Percentiles rank a stretch among this genome's conserved stretches.
Conservation (phyloP, 495 filamentous ascomycete genomes). For the Letharia lupina region DNA sequence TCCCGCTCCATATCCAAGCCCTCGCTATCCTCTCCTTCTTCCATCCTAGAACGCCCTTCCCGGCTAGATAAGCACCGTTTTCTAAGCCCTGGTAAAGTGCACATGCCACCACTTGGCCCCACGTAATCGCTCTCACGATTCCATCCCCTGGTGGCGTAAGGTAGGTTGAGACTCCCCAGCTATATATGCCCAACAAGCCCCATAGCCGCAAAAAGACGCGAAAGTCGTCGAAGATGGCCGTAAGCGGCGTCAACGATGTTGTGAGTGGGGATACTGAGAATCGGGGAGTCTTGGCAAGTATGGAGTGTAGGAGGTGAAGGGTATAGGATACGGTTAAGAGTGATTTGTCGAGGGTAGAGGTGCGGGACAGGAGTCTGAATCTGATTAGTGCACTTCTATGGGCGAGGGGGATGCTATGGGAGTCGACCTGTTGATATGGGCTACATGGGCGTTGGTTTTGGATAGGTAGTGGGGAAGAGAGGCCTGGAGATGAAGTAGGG, state of each 20-base stretch:
- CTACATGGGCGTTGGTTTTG: conserved; percentile 4
- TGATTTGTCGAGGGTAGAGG: conserved; percentile 51
- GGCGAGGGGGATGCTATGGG: conserved; percentile 32
- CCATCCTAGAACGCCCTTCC: conserved; percentile 57
- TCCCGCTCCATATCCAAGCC: conserved; percentile 63
- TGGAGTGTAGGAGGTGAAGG: conserved; percentile 38
- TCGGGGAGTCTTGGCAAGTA: conserved; percentile 27
- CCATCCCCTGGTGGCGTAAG: conserved; percentile 41
- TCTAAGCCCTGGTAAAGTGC: conserved; percentile 69
- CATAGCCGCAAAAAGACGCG: conserved; percentile 71
- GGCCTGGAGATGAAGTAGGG: neutral
- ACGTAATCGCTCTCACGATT: conserved; percentile 45
- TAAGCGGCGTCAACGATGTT: conserved; percentile 33
- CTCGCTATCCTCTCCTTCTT: conserved; percentile 42
- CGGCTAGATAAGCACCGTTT: conserved; percentile 70
- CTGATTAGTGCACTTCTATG: conserved; percentile 33
- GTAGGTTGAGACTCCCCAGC: conserved; percentile 54
- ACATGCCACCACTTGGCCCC: conserved; percentile 59
- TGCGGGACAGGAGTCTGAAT: conserved; percentile 46
- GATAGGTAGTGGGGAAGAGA: neutral
- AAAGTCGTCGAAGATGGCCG: conserved; percentile 49
- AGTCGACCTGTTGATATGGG: conserved; percentile 24
- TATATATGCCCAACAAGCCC: conserved; percentile 69
- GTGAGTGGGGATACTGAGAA: conserved; percentile 29
- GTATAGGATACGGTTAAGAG: conserved; percentile 60